Evolutionary conservation across 164 flowering plant species (phyloP).

Genomic region (Saururus chinensis): DNA sequence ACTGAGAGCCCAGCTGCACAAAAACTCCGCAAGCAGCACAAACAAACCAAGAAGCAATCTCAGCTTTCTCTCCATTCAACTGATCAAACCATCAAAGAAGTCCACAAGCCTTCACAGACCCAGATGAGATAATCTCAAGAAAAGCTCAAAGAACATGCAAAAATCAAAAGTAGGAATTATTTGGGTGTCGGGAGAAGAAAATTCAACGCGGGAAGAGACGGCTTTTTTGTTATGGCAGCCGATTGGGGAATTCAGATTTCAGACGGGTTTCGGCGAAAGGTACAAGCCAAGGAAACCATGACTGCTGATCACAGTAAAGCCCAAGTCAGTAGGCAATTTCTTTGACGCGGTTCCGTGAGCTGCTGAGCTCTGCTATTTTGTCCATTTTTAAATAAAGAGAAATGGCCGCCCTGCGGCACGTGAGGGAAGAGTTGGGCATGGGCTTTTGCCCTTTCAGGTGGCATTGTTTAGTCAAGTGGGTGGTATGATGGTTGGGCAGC

Average conservation of each 20-base stretch:
- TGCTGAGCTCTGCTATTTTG: neutral
- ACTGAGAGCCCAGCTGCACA: conserved; percentile 23
- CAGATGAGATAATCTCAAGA: neutral
- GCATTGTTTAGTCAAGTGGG: no score
- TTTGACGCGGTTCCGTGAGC: neutral
- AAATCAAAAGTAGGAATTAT: neutral
- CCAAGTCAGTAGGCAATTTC: neutral
- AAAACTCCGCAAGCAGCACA: conserved; percentile 10
- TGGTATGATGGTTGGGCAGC: no score
- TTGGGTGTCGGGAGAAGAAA: neutral
- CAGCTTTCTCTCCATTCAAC: neutral
- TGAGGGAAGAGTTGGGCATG: no score
- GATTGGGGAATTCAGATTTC: neutral
- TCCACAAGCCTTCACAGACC: neutral
- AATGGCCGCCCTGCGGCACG: neutral
- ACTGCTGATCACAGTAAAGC: no score
- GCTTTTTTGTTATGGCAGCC: neutral
- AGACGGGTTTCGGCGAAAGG: no score
- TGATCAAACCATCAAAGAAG: neutral
- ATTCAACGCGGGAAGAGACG: conserved; percentile 4
- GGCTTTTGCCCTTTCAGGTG: no score
- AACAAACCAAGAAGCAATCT: neutral
- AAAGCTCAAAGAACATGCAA: neutral
- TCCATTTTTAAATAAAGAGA: neutral
- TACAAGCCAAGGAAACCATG: no score